A percentile compares a stretch with the other conserved stretches of the same genome.
These are phyloP conservation scores for Eucalyptus sideroxylon DNA, from an alignment of 345 rosid species.

Conservation along the genomic window DNA sequence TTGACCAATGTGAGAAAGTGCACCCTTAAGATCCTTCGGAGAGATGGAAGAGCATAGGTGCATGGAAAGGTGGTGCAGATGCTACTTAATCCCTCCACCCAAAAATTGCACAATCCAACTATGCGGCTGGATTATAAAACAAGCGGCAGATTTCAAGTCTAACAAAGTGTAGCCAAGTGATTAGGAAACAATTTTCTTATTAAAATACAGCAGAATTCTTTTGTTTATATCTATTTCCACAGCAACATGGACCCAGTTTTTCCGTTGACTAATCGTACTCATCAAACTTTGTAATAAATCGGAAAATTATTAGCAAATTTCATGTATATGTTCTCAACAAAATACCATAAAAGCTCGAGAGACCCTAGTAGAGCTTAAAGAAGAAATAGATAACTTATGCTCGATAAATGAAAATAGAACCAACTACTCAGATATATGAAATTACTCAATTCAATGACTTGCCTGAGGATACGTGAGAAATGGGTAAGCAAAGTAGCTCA, in stretches of 20 bases:
- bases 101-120: background rate
- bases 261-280: background rate
- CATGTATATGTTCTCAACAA: background rate
- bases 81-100: background rate
- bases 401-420: background rate
- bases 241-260: accelerated
- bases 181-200: background rate
- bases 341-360: background rate
- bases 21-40: background rate
- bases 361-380: background rate
- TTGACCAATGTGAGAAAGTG: background rate
- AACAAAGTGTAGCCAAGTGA: background rate
- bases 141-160: background rate
- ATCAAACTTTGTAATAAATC: background rate
- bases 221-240: background rate
- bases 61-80: background rate
- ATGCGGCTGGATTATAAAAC: background rate
- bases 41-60: background rate
- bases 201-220: background rate
- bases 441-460: background rate
- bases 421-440: background rate
- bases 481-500: background rate
- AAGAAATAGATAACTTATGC: background rate
- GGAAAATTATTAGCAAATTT: background rate
- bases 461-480: background rate